Evolutionary conservation across 208 protist species (phyloP).

Genomic region (Leishmania major): DNA sequence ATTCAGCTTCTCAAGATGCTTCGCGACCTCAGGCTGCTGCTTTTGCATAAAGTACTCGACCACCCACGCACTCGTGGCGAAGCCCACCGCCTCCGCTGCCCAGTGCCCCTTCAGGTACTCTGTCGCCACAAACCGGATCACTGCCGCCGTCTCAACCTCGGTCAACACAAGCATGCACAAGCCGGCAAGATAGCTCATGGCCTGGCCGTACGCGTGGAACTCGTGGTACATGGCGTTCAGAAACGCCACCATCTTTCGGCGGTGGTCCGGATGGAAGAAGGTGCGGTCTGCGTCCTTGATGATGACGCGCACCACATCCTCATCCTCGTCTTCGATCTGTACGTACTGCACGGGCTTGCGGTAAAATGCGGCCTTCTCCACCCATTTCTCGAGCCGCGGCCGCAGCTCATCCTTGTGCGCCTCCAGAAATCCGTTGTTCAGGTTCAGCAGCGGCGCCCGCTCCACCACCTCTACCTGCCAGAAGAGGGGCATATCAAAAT

Average conservation of each 20-base stretch:
- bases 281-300: conserved; percentile 91
- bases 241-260: conserved; percentile 75
- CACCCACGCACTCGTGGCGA: conserved; percentile 89
- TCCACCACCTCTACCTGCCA: conserved; percentile 81
- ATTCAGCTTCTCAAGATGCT: conserved; percentile 78
- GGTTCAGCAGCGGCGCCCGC: conserved; percentile 73
- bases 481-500: conserved; percentile 83
- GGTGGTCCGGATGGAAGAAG: conserved; percentile 80
- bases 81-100: conserved; percentile 88
- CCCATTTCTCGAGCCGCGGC: conserved; percentile 67
- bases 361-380: conserved; percentile 67
- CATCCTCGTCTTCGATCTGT: conserved; percentile 80
- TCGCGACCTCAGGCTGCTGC: conserved; percentile 67
- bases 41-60: conserved; percentile 86
- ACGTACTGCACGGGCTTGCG: conserved; percentile 71
- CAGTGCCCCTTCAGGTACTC: conserved; percentile 88
- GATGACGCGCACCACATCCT: conserved; percentile 89
- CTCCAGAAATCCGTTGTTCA: conserved; percentile 83
- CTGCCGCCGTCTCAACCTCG: conserved; percentile 80
- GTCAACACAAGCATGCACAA: conserved; percentile 81
- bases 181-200: conserved; percentile 91
- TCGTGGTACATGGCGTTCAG: conserved; percentile 85
- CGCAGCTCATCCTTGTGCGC: conserved; percentile 62
- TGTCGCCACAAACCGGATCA: conserved; percentile 80
- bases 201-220: conserved; percentile 86